Evolutionary conservation across 768 basidiomycete genomes (phyloP), one percentile per base, ranked within the genome.

Genomic region (Neoboletus magnificus): DNA sequence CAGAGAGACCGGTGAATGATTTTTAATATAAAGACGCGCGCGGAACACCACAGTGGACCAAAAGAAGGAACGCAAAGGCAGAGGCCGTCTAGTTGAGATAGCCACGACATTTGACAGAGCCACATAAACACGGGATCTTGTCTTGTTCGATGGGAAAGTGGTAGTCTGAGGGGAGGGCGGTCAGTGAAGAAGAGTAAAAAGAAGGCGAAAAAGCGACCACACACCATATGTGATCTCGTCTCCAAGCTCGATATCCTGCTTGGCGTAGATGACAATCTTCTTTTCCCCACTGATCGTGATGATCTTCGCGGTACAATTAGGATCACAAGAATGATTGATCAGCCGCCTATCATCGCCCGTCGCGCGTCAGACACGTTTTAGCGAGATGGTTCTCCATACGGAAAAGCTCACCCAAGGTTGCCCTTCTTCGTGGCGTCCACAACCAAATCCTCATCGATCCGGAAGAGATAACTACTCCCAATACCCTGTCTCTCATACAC

Each of bases 391-490:
- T 5, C 16, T 23, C 16, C 12, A 35, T 55, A 37, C 50, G 32
- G 44, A 45, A 46, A 43, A 11, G 41, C 92, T 57, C 71, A 96
- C 94, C 95, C 96, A 66, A 99, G 87, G 73, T 95, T 97, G 29
- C 97, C 97, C 76, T 94, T 96, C 85, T 96, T 97, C 44, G 97
- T 99, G 3, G 97, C 97, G 74, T 99, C 97, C 66, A 98, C 96
- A 56, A 98, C 95, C 62, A 94, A 75, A 70, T 99, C 96, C 69
- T 97, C 95, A 71, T 99, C 97, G 63, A 99, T 95, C 59, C 97
- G 80, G 77, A 99, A 99, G 48, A 99, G 78, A 74, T 99, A 99
- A 68, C 92, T 95, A 71, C 93, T 95, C 16, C 97, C 97, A 59
- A 99, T 99, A 2, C 97, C 97, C 68, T 94, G 93, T 50, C 93